These are phyloP conservation scores for Syzygium aqueum DNA, from an alignment of 345 rosid genomes.

Conservation along the genomic window DNA sequence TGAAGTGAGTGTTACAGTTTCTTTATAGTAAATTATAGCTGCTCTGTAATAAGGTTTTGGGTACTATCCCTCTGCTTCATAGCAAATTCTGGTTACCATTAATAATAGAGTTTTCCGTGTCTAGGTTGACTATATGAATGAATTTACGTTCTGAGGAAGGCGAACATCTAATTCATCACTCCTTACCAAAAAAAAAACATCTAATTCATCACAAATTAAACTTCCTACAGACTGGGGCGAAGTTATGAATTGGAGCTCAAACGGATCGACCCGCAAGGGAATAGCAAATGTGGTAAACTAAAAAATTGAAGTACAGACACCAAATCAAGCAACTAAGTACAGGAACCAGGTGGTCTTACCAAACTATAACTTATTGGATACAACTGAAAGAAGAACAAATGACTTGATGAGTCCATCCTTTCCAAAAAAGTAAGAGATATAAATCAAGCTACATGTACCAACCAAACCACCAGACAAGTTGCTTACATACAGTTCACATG, in stretches of 20 bases:
- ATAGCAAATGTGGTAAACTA: neutral
- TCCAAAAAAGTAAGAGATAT: neutral
- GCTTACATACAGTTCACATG: neutral
- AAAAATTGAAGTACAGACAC: neutral
- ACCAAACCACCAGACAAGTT: neutral
- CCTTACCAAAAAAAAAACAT: too few species aligned
- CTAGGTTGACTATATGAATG: neutral
- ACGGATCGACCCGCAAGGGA: neutral
- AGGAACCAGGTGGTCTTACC: neutral
- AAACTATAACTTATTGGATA: neutral
- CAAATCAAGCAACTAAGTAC: neutral
- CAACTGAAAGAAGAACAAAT: neutral
- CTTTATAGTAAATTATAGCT: neutral
- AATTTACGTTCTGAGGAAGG: neutral
- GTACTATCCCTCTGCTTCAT: neutral
- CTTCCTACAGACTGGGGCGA: neutral
- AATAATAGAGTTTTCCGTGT: neutral
- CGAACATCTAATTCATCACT: neutral
- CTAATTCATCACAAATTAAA: neutral
- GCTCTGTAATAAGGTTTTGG: neutral
- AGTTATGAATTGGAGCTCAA: neutral
- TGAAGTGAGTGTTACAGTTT: neutral
- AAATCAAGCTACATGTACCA: neutral
- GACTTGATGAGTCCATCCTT: neutral
- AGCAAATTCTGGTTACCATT: neutral